Evolutionary conservation across 2,329 filamentous ascomycete species (phyloP), one percentile per base, ranked within the genome.

Genomic region (Calonectria pteridis): DNA sequence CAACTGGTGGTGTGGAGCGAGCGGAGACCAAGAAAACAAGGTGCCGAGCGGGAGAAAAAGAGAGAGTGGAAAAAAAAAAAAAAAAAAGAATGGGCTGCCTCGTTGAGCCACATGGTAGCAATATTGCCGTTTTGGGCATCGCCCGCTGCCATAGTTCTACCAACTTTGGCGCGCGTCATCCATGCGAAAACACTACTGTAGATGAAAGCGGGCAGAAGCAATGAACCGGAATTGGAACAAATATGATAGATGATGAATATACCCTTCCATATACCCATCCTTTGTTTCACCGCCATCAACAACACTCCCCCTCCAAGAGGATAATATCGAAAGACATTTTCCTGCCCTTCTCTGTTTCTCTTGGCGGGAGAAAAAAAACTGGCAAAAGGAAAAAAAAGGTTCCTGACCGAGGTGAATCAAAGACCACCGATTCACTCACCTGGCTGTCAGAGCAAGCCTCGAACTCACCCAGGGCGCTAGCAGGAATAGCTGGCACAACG

Each of bases 1-100:
- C 46, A 53, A 51, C 31, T n/a, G 50, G 35, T 67, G 64, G 46
- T 29, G 50, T 40, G 64, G 46, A 67, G 64, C 64, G 64, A 37
- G 50, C 50, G 43, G 63, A 51, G 43, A 51, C 28, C 6, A 31
- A 49, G 37, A 31, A 31, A 33, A 16, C 29, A 29, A 33, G 59
- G 10, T 46, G 59, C 40, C 40, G 40, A 31, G 16, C 11, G 28
- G 18, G 26, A 35, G n/a, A 26, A 18, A 16, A 33, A 10, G 20
- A 16, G 4, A 33, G 26, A 43, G 26, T 14, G 26, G 14, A 35
- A 26, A 13, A 37, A 37, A 16, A 37, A 1, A 6, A 37, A 31
- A 46, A 46, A 64, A 29, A 64, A 63, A 31, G 28, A 31, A 43
- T 20, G 18, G 11, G 33, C 55, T 29, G 35, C 33, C n/a, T 62